These are phyloP conservation scores for Nitzschia inconspicua DNA, from an alignment of 108 stramenopile species.

Conservation along the genomic window DNA sequence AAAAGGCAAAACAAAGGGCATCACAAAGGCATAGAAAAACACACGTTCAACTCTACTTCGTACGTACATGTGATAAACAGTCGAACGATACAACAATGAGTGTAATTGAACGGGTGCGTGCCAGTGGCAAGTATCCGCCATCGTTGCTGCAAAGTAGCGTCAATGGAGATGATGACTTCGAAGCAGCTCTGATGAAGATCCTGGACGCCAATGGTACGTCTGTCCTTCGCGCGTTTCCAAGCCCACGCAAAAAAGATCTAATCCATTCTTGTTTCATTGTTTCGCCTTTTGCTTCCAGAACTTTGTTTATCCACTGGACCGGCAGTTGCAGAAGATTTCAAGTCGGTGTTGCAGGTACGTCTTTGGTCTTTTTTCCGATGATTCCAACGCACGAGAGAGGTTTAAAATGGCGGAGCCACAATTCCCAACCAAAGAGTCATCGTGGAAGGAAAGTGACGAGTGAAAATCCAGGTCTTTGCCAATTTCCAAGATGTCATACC, in stretches of 20 bases:
- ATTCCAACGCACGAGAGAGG: too few species aligned
- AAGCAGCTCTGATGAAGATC: conserved; percentile 16
- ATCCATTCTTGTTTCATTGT: conserved; percentile 1
- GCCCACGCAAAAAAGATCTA: neutral
- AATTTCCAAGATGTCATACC: too few species aligned
- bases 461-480: too few species aligned
- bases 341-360: conserved; percentile 43
- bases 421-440: too few species aligned
- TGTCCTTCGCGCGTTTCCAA: neutral
- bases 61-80: too few species aligned
- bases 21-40: too few species aligned
- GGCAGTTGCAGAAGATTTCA: conserved; percentile 21
- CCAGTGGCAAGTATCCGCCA: conserved; percentile 50
- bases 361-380: too few species aligned
- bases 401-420: too few species aligned
- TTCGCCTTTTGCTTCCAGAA: conserved; percentile 2
- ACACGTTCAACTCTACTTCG: too few species aligned
- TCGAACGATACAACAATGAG: conserved; percentile 7
- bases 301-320: conserved; percentile 12
- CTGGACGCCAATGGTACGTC: conserved; percentile 42
- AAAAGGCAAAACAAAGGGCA: too few species aligned
- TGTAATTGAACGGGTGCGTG: conserved; percentile 35
- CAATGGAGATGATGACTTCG: conserved; percentile 23
- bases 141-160: conserved; percentile 31
- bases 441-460: too few species aligned